Evolutionary conservation across 2,329 filamentous ascomycete species (phyloP).

Genomic region (Penicillium frequentans): DNA sequence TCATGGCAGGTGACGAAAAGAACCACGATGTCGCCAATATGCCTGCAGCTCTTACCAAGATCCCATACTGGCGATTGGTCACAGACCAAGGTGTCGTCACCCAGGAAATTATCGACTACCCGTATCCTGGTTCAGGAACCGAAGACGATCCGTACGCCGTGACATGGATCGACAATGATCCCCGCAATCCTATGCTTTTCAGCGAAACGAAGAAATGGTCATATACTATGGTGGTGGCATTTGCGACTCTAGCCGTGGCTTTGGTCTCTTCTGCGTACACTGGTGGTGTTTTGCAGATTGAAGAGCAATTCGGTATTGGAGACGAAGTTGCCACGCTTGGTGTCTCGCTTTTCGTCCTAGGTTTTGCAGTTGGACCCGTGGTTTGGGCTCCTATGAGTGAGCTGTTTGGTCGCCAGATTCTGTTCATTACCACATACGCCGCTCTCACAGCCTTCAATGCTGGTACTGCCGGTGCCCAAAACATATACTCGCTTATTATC

Average conservation of each 20-base stretch:
- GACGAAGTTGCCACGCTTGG: constrained; percentile 60
- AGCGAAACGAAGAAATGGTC: constrained; percentile 61
- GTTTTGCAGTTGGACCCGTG: constrained; percentile 61
- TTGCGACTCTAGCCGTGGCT: constrained; percentile 67
- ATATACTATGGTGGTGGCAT: constrained; percentile 62
- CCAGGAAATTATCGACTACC: constrained; percentile 55
- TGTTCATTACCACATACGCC: constrained; percentile 54
- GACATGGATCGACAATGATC: constrained; percentile 66
- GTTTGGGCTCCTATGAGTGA: constrained; percentile 68
- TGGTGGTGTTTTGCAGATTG: constrained; percentile 42
- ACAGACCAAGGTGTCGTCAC: constrained; percentile 60
- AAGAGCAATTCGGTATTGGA: constrained; percentile 54
- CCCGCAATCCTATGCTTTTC: constrained; percentile 66
- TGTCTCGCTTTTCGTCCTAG: constrained; percentile 64
- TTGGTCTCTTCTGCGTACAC: constrained; percentile 64
- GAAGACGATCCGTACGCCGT: constrained; percentile 67
- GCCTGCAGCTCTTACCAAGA: constrained; percentile 24
- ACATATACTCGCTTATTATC: constrained; percentile 59
- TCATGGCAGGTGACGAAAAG: constrained; percentile 29
- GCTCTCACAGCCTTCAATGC: constrained; percentile 61
- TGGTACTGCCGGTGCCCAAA: constrained; percentile 56
- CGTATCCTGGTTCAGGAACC: constrained; percentile 64
- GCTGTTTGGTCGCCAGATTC: constrained; percentile 60
- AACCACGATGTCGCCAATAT: constrained; percentile 25
- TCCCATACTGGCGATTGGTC: constrained; percentile 53